These are phyloP conservation scores for Monosporascus ibericus DNA, from an alignment of 2,329 filamentous ascomycete species.

Conservation along the genomic window DNA sequence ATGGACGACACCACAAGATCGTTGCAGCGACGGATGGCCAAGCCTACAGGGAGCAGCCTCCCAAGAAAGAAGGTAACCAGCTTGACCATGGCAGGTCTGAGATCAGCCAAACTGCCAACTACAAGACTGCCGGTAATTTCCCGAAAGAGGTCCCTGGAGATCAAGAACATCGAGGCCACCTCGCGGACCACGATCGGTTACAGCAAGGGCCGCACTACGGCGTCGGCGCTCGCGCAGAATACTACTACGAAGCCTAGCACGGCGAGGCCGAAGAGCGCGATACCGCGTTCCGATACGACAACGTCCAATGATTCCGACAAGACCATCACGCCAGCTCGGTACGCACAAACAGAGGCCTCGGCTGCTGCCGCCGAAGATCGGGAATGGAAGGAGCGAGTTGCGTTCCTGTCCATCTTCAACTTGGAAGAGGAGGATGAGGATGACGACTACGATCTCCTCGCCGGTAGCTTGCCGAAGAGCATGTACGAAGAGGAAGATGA, in stretches of 20 bases:
- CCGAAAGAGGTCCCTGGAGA: constrained; percentile 47
- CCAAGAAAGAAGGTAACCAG: constrained; percentile 19
- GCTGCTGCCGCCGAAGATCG: constrained; percentile 26
- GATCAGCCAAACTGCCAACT: constrained; percentile 21
- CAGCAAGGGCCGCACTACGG: constrained; percentile 62
- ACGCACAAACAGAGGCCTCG: constrained; percentile 25
- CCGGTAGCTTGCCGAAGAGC: constrained; percentile 21
- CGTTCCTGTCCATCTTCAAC: constrained; percentile 55
- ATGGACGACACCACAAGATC: constrained; percentile 30
- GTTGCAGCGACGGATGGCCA: constrained; percentile 22
- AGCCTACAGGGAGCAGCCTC: constrained; percentile 16
- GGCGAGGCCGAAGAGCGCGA: constrained; percentile 11
- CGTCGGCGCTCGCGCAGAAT: constrained; percentile 39
- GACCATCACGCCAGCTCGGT: constrained; percentile 44
- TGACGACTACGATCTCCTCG: constrained; percentile 26
- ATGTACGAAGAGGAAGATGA: constrained; percentile 37
- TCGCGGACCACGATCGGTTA: constrained; percentile 84
- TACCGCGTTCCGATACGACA: constrained; percentile 29
- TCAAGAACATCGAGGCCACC: constrained; percentile 56
- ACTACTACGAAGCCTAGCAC: constrained; percentile 16
- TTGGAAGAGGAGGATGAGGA: constrained; percentile 38
- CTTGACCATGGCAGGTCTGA: constrained; percentile 23
- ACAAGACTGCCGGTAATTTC: constrained; percentile 35
- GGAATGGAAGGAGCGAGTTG: constrained; percentile 35
- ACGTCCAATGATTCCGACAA: constrained; percentile 32